These are phyloP conservation scores for Ganoderma multipileum DNA, from an alignment of 1,284 basidiomycete species.

Conservation along the genomic window DNA sequence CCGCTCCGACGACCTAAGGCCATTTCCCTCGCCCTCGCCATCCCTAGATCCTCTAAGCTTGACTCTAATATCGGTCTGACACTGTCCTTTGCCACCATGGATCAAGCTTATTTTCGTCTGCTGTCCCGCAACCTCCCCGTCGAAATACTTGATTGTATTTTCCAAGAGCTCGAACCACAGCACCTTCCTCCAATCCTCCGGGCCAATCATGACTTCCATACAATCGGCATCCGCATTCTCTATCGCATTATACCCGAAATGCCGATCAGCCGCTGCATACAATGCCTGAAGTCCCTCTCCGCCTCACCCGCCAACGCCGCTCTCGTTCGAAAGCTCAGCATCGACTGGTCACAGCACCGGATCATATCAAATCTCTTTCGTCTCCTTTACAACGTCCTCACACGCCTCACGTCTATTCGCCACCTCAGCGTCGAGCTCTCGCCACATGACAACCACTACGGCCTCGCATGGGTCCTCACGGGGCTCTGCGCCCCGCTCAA, in stretches of 20 bases:
- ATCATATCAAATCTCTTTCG: constrained; percentile 52
- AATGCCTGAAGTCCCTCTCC: constrained; percentile 50
- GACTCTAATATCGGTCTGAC: neutral
- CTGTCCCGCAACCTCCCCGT: constrained; percentile 46
- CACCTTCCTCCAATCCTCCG: constrained; percentile 39
- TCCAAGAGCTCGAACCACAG: constrained; percentile 41
- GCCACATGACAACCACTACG: constrained; percentile 41
- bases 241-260: constrained; percentile 54
- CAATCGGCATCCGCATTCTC: constrained; percentile 49
- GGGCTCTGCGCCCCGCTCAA: constrained; percentile 48
- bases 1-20: no score
- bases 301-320: constrained; percentile 41
- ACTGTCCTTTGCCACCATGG: neutral
- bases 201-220: constrained; percentile 47
- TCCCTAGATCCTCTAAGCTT: neutral
- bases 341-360: constrained; percentile 47
- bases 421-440: constrained; percentile 57
- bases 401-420: constrained; percentile 45
- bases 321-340: constrained; percentile 51
- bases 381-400: constrained; percentile 53
- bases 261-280: constrained; percentile 39
- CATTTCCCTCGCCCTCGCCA: neutral
- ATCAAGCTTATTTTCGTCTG: constrained; percentile 19
- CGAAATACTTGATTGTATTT: constrained; percentile 57
- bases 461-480: constrained; percentile 54